These are phyloP conservation scores for Castanospermum australe DNA, from an alignment of 306 rosid species.

Conservation along the genomic window DNA sequence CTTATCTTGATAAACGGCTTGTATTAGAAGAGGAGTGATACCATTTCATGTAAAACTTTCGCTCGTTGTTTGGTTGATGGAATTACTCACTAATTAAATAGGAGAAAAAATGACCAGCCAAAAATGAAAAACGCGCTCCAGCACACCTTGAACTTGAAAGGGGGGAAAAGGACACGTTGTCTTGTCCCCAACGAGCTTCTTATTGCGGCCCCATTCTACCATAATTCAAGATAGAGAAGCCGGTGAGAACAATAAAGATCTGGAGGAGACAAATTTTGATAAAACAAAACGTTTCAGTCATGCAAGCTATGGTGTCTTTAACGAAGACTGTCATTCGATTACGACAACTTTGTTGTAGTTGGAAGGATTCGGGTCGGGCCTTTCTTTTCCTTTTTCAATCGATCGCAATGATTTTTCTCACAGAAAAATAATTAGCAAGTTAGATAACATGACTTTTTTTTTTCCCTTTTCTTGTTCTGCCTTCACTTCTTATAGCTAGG, in stretches of 20 bases:
- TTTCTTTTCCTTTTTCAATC: background rate
- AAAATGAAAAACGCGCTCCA: background rate
- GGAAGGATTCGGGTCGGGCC: background rate
- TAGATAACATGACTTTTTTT: too few relatives aligned
- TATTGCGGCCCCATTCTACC: background rate
- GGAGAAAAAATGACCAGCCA: too few relatives aligned
- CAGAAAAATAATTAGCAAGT: background rate
- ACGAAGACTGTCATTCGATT: background rate
- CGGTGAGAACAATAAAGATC: background rate
- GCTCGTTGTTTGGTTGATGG: background rate
- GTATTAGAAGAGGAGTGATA: too few relatives aligned
- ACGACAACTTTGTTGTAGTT: background rate
- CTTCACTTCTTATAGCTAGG: too few relatives aligned
- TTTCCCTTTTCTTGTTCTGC: too few relatives aligned
- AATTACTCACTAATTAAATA: background rate
- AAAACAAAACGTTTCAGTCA: conserved; percentile 1
- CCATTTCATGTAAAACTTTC: too few relatives aligned
- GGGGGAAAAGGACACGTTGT: background rate
- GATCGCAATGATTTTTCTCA: background rate
- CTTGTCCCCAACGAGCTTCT: background rate
- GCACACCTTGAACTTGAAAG: background rate
- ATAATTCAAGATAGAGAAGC: background rate
- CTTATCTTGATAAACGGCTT: too few relatives aligned
- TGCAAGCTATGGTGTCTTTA: background rate
- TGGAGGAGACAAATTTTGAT: background rate